These are phyloP conservation scores for Amanita brunnescens DNA, from an alignment of 768 basidiomycete genomes.

Conservation along the genomic window DNA sequence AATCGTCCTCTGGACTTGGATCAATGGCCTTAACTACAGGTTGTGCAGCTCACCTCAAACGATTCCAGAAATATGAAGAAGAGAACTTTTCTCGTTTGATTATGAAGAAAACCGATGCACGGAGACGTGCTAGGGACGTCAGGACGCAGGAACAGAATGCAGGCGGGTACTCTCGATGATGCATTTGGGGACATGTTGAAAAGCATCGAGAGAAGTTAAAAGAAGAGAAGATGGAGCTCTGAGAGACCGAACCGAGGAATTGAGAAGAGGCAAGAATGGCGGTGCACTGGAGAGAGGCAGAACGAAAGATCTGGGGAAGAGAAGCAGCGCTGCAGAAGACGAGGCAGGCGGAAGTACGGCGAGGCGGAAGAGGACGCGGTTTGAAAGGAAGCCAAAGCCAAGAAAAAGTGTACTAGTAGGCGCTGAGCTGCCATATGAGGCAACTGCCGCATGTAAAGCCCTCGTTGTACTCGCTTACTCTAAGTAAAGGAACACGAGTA, in stretches of 20 bases:
- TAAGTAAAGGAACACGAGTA: too few species aligned
- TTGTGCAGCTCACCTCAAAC: slow-evolving; percentile 72
- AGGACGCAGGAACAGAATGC: slow-evolving; percentile 42
- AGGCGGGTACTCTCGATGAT: slow-evolving; percentile 68
- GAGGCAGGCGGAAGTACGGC: slow-evolving; percentile 10
- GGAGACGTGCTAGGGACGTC: slow-evolving; percentile 56
- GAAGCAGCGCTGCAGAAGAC: neutral
- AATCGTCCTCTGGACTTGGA: slow-evolving; percentile 69
- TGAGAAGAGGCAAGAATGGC: slow-evolving; percentile 60
- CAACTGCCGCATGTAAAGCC: too few species aligned
- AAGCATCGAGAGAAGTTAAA: slow-evolving; percentile 35
- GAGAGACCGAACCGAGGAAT: slow-evolving; percentile 75
- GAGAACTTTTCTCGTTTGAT: slow-evolving; percentile 88
- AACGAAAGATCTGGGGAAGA: slow-evolving; percentile 16
- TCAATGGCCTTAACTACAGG: slow-evolving; percentile 47
- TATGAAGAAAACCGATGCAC: slow-evolving; percentile 82
- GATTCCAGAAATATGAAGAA: slow-evolving; percentile 86
- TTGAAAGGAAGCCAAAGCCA: slow-evolving; percentile 41
- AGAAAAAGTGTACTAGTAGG: slow-evolving; percentile 27
- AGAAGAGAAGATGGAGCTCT: slow-evolving; percentile 22
- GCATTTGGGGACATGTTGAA: slow-evolving; percentile 78
- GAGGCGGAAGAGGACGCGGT: slow-evolving; percentile 32
- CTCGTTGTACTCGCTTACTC: too few species aligned
- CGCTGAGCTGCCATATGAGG: slow-evolving; percentile 1
- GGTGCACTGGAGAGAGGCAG: slow-evolving; percentile 47